phyloP scores from a whole-genome alignment of 768 basidiomycete genomes.

The Kwoniella dejecticola region DNA sequence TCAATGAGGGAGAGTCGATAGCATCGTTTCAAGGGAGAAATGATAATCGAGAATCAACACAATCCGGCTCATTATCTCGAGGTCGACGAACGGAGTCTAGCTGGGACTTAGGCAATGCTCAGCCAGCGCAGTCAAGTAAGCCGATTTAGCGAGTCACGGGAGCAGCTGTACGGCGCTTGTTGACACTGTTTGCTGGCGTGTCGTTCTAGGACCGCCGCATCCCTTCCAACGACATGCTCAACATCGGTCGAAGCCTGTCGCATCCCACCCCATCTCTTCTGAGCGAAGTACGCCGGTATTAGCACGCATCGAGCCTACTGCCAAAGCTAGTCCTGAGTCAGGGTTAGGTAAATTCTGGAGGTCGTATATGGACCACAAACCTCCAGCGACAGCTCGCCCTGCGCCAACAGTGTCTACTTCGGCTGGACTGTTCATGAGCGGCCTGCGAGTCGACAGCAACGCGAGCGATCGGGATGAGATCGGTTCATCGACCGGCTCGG shows the following conservation, averaged over 20 bases:
- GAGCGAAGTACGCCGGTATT: slow-evolving; percentile 13
- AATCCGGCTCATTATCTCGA: too few species aligned
- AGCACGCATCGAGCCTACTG: neutral
- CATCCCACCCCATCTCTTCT: slow-evolving; percentile 21
- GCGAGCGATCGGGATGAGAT: neutral
- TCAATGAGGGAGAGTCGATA: neutral
- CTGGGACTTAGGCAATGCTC: neutral
- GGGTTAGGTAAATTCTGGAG: slow-evolving; percentile 12
- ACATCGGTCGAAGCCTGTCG: neutral
- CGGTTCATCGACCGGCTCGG: slow-evolving; percentile 7
- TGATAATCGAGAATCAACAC: too few species aligned
- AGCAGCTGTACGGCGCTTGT: too few species aligned
- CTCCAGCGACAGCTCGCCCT: neutral
- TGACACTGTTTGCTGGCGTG: too few species aligned
- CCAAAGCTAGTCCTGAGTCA: neutral
- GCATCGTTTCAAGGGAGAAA: neutral
- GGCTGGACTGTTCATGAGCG: neutral
- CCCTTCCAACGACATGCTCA: too few species aligned
- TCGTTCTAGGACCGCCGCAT: too few species aligned
- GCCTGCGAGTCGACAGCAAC: neutral
- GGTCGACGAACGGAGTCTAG: neutral
- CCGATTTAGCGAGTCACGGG: too few species aligned
- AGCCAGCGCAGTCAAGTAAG: too few species aligned
- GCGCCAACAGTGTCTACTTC: neutral
- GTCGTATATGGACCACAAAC: slow-evolving; percentile 2